These are phyloP conservation scores for Septoria linicola DNA, from an alignment of 2,329 filamentous ascomycete genomes.

Conservation along the genomic window DNA sequence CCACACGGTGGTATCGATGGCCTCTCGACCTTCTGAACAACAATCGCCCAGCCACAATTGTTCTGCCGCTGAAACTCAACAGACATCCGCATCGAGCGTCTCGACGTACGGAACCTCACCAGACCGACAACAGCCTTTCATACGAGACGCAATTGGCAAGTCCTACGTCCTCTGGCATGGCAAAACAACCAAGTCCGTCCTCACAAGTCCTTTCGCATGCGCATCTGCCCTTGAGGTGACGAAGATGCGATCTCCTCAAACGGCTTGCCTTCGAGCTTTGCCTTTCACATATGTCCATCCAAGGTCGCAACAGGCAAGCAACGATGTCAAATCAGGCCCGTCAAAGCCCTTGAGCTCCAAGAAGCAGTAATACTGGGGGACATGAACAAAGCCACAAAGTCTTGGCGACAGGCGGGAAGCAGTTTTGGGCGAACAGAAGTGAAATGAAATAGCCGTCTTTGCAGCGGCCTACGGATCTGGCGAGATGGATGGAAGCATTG, in stretches of 20 bases:
- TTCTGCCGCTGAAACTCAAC: neutral
- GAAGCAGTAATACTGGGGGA: neutral
- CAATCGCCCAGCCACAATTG: neutral
- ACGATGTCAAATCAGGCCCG: slow-evolving; percentile 4
- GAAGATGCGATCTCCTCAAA: slow-evolving; percentile 9
- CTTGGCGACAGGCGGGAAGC: too few relatives aligned
- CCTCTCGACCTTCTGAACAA: too few relatives aligned
- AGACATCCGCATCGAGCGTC: neutral
- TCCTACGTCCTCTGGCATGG: neutral
- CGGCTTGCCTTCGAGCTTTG: neutral
- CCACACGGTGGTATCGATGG: too few relatives aligned
- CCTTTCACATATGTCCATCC: neutral
- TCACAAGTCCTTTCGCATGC: neutral
- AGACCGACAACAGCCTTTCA: slow-evolving; percentile 7
- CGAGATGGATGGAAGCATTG: too few relatives aligned
- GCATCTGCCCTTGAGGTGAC: neutral
- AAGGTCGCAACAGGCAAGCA: slow-evolving; percentile 2
- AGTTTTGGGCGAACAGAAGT: too few relatives aligned
- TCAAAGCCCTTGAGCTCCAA: slow-evolving; percentile 11
- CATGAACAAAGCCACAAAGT: slow-evolving; percentile 14
- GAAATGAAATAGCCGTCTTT: too few relatives aligned
- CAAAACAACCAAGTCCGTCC: too few relatives aligned
- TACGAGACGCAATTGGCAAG: slow-evolving; percentile 4
- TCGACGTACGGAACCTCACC: slow-evolving; percentile 1
- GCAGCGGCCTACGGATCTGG: too few relatives aligned